Base-by-base conservation (phyloP, 768 basidiomycete genomes). In the Suillus paluster region DNA sequence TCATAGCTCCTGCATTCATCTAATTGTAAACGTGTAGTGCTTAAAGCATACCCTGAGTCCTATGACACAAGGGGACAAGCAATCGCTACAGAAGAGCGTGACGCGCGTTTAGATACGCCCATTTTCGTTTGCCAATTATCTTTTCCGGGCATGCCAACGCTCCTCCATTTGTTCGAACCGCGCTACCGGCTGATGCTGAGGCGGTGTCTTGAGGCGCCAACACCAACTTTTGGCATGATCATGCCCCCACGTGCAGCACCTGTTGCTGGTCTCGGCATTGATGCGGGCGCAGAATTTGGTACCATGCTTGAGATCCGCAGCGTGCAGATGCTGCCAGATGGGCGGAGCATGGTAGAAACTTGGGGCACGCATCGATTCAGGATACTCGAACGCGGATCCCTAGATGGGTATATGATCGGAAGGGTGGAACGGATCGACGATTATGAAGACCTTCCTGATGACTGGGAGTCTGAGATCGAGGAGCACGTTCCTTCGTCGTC, bases 181-280 rank as follows among this genome's bases (percentile, higher is more conserved):
- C 84, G 92, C 68, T 96, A 98, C 73, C 90, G 97, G 8, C 83
- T 99, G 56, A 98, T 99, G 97, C 89, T 99, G 58, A 91, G 97
- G 25, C 88, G 97, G n/a, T 95, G 92, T 72, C 88, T 98, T 61
- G 89, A 94, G 68, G 86, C 83, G 17, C 80, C 85, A 5, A 79
- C 78, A 46, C 92, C 92, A n/a, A 81, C 82, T 25, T 97, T 99
- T 75, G 97, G 97, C 41, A 98, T 98, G 93, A 84, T 97, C 69
- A 88, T 97, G 79, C 88, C 92, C 15, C 80, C 84, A 23, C 71
- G 78, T 25, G 75, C 79, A 1, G 71, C 77, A 3, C 72, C 71
- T 9, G 63, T 68, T 27, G 44, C 62, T 12, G 66, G 63, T 58
- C 68, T 68, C 44, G 68, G 68, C 19, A 15, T 70, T 34, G 63